Percentiles rank a stretch among this genome's conserved stretches.
Conservation (phyloP, 2,329 filamentous ascomycete genomes). For the Pleoardoris graminearum region DNA sequence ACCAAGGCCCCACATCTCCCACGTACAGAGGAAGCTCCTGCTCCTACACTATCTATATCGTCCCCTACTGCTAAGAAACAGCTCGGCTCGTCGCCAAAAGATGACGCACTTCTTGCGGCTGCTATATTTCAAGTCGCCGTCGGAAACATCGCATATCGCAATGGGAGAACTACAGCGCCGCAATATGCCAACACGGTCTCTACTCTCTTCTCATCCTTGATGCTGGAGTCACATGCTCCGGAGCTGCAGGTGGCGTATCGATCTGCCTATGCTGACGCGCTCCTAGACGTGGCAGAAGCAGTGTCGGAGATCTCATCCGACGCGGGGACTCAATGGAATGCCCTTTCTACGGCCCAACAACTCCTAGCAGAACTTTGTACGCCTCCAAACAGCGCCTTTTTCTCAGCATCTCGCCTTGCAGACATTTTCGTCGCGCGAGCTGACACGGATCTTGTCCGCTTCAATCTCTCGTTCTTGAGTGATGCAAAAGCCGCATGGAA, state of each 20-base stretch:
- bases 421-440: constrained; percentile 39
- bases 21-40: constrained; percentile 28
- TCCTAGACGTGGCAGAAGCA: constrained; percentile 58
- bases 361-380: constrained; percentile 31
- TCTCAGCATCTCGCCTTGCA: constrained; percentile 33
- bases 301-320: constrained; percentile 37
- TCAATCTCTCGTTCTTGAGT: constrained; percentile 29
- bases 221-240: constrained; percentile 51
- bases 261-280: constrained; percentile 60
- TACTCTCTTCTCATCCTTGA: constrained; percentile 38
- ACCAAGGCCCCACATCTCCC: constrained; percentile 23
- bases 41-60: constrained; percentile 40
- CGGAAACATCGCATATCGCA: constrained; percentile 61
- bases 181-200: constrained; percentile 56
- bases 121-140: constrained; percentile 62
- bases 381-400: constrained; percentile 16
- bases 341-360: constrained; percentile 36
- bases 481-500: constrained; percentile 34
- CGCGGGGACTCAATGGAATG: constrained; percentile 36
- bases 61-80: constrained; percentile 23
- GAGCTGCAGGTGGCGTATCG: constrained; percentile 56
- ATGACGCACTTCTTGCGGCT: constrained; percentile 58
- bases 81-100: constrained; percentile 46
- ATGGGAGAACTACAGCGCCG: constrained; percentile 52
- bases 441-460: constrained; percentile 40